Evolutionary conservation across 495 filamentous ascomycete species (phyloP).

Genomic region (Usnea hakonensis): DNA sequence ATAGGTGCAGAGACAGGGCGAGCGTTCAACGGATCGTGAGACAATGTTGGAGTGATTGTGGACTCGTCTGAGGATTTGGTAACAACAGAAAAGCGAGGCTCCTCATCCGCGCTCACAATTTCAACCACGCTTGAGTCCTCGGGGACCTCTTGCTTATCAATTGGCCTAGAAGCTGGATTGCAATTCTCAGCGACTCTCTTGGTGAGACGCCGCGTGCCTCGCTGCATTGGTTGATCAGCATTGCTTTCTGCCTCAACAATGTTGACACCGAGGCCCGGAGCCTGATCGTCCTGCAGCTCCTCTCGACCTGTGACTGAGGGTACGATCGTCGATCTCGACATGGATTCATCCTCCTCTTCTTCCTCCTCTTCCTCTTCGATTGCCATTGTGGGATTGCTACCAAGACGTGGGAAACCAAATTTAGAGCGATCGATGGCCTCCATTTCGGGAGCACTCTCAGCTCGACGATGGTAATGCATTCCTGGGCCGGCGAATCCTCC

Average conservation of each 20-base stretch:
- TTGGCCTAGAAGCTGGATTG: neutral
- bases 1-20: constrained; percentile 45
- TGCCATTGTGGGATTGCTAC: constrained; percentile 58
- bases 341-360: constrained; percentile 62
- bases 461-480: constrained; percentile 71
- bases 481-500: constrained; percentile 72
- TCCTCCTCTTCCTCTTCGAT: constrained; percentile 98
- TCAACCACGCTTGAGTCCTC: constrained; percentile 25
- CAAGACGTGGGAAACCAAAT: constrained; percentile 50
- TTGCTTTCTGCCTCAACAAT: constrained; percentile 28
- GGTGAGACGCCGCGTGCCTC: constrained; percentile 33
- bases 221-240: constrained; percentile 25
- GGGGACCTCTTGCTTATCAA: neutral
- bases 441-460: constrained; percentile 88
- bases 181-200: neutral
- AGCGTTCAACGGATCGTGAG: constrained; percentile 33
- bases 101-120: constrained; percentile 38
- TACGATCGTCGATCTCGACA: constrained; percentile 52
- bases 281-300: constrained; percentile 29
- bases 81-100: constrained; percentile 34
- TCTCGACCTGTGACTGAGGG: constrained; percentile 34
- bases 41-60: constrained; percentile 42
- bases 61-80: constrained; percentile 48
- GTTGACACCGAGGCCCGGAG: constrained; percentile 47
- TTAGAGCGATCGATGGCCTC: constrained; percentile 66